A percentile compares a stretch with the other conserved stretches of the same genome.
phyloP scores from a whole-genome alignment of 495 filamentous ascomycete genomes.

The Penicillium flavigenum region DNA sequence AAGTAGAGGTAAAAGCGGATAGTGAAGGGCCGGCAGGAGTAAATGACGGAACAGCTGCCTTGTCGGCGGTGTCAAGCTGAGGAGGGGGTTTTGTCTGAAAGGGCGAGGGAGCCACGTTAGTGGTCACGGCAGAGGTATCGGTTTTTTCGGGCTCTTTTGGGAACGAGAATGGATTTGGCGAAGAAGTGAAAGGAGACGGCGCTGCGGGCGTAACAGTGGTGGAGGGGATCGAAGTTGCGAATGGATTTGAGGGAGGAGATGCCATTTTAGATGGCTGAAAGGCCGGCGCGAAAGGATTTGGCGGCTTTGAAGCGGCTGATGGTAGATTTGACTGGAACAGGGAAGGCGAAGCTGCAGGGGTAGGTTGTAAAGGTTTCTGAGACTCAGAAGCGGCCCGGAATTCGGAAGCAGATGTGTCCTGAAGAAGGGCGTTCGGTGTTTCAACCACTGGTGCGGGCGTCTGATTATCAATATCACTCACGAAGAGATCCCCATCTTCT shows the following conservation, averaged over 20 bases:
- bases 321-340: constrained; percentile 15
- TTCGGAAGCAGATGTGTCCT: constrained; percentile 2
- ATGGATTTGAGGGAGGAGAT: constrained; percentile 20
- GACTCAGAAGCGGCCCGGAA: constrained; percentile 9
- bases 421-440: constrained; percentile 1
- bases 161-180: constrained; percentile 2
- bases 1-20: not conserved
- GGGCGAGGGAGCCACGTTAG: not conserved
- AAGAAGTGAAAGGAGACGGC: not conserved
- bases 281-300: constrained; percentile 25
- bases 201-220: not conserved
- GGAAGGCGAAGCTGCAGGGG: constrained; percentile 1
- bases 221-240: constrained; percentile 9
- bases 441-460: constrained; percentile 18
- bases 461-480: constrained; percentile 42
- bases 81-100: not conserved
- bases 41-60: not conserved
- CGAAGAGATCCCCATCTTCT: constrained; percentile 45
- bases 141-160: constrained; percentile 1
- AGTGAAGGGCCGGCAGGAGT: not conserved
- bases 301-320: not conserved
- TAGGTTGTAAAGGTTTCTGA: constrained; percentile 17
- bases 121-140: not conserved
- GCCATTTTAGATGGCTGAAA: constrained; percentile 8
- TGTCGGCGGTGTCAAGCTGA: not conserved